Conservation (phyloP, 345 rosid species). For the Chamaenerion angustifolium region DNA sequence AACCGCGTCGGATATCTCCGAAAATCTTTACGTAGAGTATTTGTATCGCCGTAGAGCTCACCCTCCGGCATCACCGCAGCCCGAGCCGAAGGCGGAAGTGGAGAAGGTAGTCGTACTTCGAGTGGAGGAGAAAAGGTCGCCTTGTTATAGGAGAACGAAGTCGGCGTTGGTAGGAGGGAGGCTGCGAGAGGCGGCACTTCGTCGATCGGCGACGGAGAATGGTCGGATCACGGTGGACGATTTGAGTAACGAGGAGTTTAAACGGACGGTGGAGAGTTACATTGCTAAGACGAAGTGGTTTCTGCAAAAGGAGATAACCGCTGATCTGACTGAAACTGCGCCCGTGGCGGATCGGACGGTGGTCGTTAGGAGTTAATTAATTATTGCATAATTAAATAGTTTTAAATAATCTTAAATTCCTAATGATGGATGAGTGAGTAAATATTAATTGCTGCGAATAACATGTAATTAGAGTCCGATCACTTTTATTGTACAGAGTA, state of each 20-base stretch:
- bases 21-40: slow-evolving; percentile 2
- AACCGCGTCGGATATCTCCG: not conserved
- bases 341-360: not conserved
- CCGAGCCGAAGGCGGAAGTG: not conserved
- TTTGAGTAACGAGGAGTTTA: slow-evolving; percentile 5
- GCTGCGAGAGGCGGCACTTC: not conserved
- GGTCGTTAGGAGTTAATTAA: slow-evolving; percentile 1
- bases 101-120: too few species aligned
- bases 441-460: too few species aligned
- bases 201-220: not conserved
- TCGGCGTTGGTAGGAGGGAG: not conserved
- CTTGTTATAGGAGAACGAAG: not conserved
- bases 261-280: slow-evolving; percentile 1
- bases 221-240: slow-evolving; percentile 3
- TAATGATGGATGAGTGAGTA: too few species aligned
- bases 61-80: not conserved
- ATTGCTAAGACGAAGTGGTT: not conserved
- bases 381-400: too few species aligned
- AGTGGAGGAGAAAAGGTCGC: not conserved
- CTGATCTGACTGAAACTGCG: not conserved
- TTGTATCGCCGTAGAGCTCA: not conserved
- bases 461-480: too few species aligned
- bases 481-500: too few species aligned
- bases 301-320: not conserved
- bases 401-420: too few species aligned